Base-by-base conservation (phyloP, 257 asterid genomes). In the Fraxinus cuspidata region DNA sequence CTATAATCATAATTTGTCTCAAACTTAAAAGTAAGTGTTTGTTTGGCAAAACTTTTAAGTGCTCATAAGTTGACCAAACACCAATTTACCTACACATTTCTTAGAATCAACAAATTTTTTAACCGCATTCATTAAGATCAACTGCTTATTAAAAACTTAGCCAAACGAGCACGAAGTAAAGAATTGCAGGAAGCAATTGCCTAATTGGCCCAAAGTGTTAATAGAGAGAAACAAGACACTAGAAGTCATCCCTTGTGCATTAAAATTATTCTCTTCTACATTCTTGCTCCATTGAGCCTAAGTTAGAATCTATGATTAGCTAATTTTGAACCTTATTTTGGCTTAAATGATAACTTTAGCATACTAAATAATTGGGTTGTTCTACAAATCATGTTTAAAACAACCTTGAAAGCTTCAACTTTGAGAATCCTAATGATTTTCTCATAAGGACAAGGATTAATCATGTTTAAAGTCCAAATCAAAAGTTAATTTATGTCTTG, bases 401-500 rank as follows among this genome's bases (percentile, higher is more conserved):
- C 38, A 27, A 23, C 27, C 2, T 71, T 38, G 76, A 53, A 19
- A 21, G 75, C 25, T 42, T 70, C 32, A 32, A 12, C 70, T 51
- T 73, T 64, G 19, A n/a, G 23, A 74, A 34, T n/a, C 67, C 34
- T 74, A 77, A 34, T 63, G 35, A 80, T 74, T 8, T 40, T 71
- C 72, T 28, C 42, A 28, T 29, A 37, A 78, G 12, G 37, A 42
- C 68, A 72, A 23, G 47, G 34, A 77, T 28, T 47, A 60, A n/a
- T 69, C 49, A 32, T 7, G 64, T 75, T 80, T 42, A 77, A 71
- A 31, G 84, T 85, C 84, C 34, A 77, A 18, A 77, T 81, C 80
- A 85, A 73, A 79, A 71, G 86, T 83, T 84, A 80, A 83, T 86
- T 90, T 86, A 84, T 85, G 90, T 85, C 92, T 82, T 23, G 72